Base-by-base conservation (phyloP, 768 basidiomycete genomes). In the Cubamyces sp. region DNA sequence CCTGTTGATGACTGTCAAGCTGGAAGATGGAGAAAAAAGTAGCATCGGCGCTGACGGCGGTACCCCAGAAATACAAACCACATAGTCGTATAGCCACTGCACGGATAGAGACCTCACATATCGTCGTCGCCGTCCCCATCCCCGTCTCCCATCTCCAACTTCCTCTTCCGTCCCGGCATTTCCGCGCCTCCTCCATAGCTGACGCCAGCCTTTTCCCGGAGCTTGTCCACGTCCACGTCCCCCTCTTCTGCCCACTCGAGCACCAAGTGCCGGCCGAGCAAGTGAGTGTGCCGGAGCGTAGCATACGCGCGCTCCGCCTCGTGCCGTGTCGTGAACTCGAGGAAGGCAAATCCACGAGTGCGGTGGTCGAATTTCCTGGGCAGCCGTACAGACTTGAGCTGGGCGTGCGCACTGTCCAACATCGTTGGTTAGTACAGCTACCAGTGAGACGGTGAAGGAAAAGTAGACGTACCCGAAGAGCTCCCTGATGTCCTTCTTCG, bases 341-440 rank as follows among this genome's bases (percentile, higher is more conserved):
- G 81, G 78, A 98, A 99, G 1, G 95, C 97, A 73, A 98, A 99
- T 3, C 97, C 97, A 34, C 97, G 87, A 1, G 91, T 87, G 47
- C 90, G 84, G 16, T 89, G 84, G 69, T 96, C 90, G 77, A 96
- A 92, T 72, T 94, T 94, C 74, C 89, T 91, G 16, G 97, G 97
- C 2, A 99, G 74, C 5, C 97, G 91, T 0, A 96, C 90, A 0
- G 96, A 96, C 75, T 97, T 98, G 76, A 98, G 86, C 57, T 91
- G 88, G 1, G 95, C 96, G 65, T 97, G 92, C 0, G 92, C 81
- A 25, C 96, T 96, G 65, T 37, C 30, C 11, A 11, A 43, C 48
- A 57, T 16, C 26, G n/a, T 25, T 18, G 30, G 43, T 61, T 26
- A 57, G 49, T 15, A 51, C 51, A 45, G 15, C 40, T 30, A 49